Evolutionary conservation across 306 rosid genomes (phyloP), one percentile per base, ranked within the genome.

Genomic region (Lupinus albus): DNA sequence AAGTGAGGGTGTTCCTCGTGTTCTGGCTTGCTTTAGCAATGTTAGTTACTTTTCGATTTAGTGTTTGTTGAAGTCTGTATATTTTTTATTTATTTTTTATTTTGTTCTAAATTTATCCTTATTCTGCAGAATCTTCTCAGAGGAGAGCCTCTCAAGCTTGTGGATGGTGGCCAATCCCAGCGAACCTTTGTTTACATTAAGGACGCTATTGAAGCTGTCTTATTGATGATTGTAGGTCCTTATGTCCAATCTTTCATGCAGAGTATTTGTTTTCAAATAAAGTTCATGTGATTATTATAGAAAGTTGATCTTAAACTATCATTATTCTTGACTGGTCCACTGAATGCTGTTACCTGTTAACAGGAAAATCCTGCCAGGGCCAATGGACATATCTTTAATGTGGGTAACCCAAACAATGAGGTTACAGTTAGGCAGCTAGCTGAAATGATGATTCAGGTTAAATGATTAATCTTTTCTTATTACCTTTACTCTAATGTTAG

Each of bases 1-100:
- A 30, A 90, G 96, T 82, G 99, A 93, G 84, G 99, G 99, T 51
- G 99, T 93, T 79, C 99, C 99, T 2, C 80, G 99, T 49, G 99
- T 93, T 79, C 85, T 93, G 7, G 99, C 99, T 11, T 93, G 99
- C 86, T 93, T 93, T 62, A 93, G 99, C 76, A 90, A 93, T 73
- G 99, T 93, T 1, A 39, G 70, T 68, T 16, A 8, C 42, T 30
- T 66, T 6, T 49, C 20, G 8, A 9, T 10, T 20, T 42, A 11
- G 18, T 7, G 7, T 33, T 68, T 15, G 35, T 10, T 11, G 35
- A 11, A 17, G 12, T 49, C 51, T 79, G 3, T 56, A 9, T 17
- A 56, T 72, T 51, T 44, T 9, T 62, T 41, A 60, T 4, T 18
- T 28, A 14, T 1, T 11, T 42, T 8, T 21, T 49, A 4, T 6